Base-by-base conservation (phyloP, 345 rosid genomes). In the Turritis glabra region DNA sequence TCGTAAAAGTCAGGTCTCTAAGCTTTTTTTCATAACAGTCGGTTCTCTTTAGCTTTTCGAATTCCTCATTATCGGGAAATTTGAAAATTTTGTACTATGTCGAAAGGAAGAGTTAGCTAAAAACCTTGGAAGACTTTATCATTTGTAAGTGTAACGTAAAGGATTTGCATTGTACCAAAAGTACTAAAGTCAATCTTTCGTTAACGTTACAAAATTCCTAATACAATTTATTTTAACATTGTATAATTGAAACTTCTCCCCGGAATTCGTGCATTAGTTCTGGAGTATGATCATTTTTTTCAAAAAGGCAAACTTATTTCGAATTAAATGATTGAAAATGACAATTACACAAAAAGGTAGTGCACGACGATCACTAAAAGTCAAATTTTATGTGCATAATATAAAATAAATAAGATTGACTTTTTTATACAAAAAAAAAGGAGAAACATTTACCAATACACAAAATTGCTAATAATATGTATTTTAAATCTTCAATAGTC, bases 311-410 rank as follows among this genome's bases (percentile, higher is more conserved):
- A 27, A 50, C 15, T 33, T 22, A 59, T 29, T 75, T 75, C 54
- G 55, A 75, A 75, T 67, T 67, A 67, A 75, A 75, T 75, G 74
- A 67, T 68, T 75, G 69, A 75, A 75, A 67, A 75, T 51, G 63
- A 67, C 56, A 60, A 50, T 68, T 50, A 67, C 44, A 35, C 2
- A 40, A 15, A 40, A 40, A 67, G 55, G 69, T 30, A 5, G 54
- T 73, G 71, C 55, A 73, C 71, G 71, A 64, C 53, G 76, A 72
- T 72, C 53, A 62, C 69, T 62, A 23, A 32, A 73, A 64, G 77
- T 73, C 77, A 73, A 54, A 64, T 25, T 54, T 2, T 38, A 10
- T 35, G 38, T 21, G 43, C 62, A 27, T 62, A 55, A 55, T 23
- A 10, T 54, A 69, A 56, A 8, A 7, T 17, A 55, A 44, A 62